A percentile compares a stretch with the other conserved stretches of the same genome.
phyloP scores from a whole-genome alignment of 352 stramenopile species.

The Phytophthora cactorum region DNA sequence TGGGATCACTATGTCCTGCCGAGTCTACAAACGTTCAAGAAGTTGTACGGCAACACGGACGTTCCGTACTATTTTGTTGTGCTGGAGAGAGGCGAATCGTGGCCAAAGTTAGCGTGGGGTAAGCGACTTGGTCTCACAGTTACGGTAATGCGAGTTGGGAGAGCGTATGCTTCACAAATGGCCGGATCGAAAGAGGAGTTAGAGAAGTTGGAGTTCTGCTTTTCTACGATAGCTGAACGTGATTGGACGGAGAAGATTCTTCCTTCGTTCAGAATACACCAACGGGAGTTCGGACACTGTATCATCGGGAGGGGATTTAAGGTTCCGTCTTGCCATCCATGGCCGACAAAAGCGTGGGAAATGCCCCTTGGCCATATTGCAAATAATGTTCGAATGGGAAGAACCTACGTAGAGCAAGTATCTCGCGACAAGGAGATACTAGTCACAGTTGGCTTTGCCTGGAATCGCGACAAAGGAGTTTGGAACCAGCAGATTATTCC shows the following conservation, averaged over 20 bases:
- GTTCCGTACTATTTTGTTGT: too few relatives aligned
- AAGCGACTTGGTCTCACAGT: background rate
- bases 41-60: background rate
- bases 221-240: background rate
- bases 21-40: background rate
- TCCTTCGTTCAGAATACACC: constrained; percentile 1
- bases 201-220: background rate
- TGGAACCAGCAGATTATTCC: background rate
- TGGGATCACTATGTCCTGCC: background rate
- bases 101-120: constrained; percentile 1
- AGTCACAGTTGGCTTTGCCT: background rate
- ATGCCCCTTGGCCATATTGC: background rate
- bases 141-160: background rate
- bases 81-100: background rate
- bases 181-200: background rate
- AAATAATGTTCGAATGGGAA: background rate
- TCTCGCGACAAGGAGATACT: background rate
- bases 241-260: constrained; percentile 7
- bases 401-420: background rate
- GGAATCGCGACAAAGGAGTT: background rate
- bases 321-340: background rate
- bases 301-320: background rate
- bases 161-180: background rate
- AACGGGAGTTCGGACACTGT: constrained; percentile 1
- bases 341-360: background rate